A percentile compares a stretch with the other conserved stretches of the same genome.
phyloP scores from a whole-genome alignment of 2,329 filamentous ascomycete species.

The Stemphylium beticola region DNA sequence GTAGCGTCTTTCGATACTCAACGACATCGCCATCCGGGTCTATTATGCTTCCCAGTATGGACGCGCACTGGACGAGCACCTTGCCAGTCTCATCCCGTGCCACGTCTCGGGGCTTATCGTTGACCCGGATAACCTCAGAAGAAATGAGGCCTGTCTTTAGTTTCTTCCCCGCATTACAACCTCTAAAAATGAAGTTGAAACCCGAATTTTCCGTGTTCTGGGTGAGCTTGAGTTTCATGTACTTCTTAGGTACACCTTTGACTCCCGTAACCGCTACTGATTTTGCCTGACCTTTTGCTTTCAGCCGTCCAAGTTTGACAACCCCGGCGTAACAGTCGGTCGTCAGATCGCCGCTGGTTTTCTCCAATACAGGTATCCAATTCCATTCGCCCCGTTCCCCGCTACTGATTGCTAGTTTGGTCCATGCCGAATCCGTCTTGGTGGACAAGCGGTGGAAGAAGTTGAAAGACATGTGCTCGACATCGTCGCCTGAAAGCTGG shows the following conservation, averaged over 20 bases:
- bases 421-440: constrained; percentile 2
- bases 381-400: constrained; percentile 5
- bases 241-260: constrained; percentile 7
- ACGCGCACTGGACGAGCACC: constrained; percentile 6
- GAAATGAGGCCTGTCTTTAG: background rate
- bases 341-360: background rate
- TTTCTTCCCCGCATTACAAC: constrained; percentile 9
- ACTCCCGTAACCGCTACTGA: background rate
- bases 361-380: constrained; percentile 9
- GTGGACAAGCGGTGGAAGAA: constrained; percentile 4
- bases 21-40: constrained; percentile 1
- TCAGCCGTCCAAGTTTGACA: constrained; percentile 1
- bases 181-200: constrained; percentile 3
- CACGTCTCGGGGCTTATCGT: constrained; percentile 2
- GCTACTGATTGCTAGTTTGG: constrained; percentile 10
- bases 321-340: constrained; percentile 9
- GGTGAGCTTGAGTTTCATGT: constrained; percentile 1
- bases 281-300: constrained; percentile 3
- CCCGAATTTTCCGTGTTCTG: background rate
- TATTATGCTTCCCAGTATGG: constrained; percentile 7
- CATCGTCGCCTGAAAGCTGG: constrained; percentile 2
- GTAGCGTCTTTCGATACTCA: background rate
- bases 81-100: constrained; percentile 9
- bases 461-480: constrained; percentile 8
- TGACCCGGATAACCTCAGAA: background rate